These are phyloP conservation scores for Trypanosomatidae sp. DNA, from an alignment of 208 protist genomes.

Conservation along the genomic window DNA sequence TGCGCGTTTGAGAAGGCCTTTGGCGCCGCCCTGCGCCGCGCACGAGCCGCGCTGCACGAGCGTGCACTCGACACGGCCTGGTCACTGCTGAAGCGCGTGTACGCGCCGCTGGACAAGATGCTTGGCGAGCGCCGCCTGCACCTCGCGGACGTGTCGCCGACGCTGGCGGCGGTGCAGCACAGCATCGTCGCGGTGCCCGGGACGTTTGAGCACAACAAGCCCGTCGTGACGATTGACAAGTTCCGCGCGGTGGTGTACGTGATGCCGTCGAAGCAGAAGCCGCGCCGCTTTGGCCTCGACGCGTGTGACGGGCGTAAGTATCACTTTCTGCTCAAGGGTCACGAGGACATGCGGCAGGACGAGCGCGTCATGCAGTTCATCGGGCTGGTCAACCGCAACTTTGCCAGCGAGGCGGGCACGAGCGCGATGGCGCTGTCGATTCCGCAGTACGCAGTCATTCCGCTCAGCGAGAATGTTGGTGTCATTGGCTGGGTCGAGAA, in stretches of 20 bases:
- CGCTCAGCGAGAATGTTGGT: slow-evolving; percentile 98
- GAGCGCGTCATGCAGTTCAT: slow-evolving; percentile 99
- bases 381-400: slow-evolving; percentile 97
- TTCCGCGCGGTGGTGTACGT: slow-evolving; percentile 92
- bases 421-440: slow-evolving; percentile 89
- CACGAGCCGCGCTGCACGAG: slow-evolving; percentile 40
- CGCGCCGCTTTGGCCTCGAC: slow-evolving; percentile 94
- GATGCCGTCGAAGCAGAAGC: slow-evolving; percentile 99
- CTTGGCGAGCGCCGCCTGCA: slow-evolving; percentile 56
- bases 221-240: slow-evolving; percentile 89
- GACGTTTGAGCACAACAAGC: slow-evolving; percentile 86
- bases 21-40: slow-evolving; percentile 41
- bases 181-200: slow-evolving; percentile 97
- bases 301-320: slow-evolving; percentile 94
- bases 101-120: slow-evolving; percentile 61
- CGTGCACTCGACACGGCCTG: slow-evolving; percentile 46
- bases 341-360: slow-evolving; percentile 98
- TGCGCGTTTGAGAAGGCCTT: slow-evolving; percentile 85
- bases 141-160: slow-evolving; percentile 89
- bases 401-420: slow-evolving; percentile 75
- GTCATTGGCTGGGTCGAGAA: slow-evolving; percentile 99
- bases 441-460: slow-evolving; percentile 96
- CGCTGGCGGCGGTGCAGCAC: slow-evolving; percentile 86
- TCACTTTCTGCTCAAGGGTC: slow-evolving; percentile 98
- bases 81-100: slow-evolving; percentile 73